Evolutionary conservation across 202 grass and related monocot species (phyloP).

Genomic region (Schoenoplectus triqueter): DNA sequence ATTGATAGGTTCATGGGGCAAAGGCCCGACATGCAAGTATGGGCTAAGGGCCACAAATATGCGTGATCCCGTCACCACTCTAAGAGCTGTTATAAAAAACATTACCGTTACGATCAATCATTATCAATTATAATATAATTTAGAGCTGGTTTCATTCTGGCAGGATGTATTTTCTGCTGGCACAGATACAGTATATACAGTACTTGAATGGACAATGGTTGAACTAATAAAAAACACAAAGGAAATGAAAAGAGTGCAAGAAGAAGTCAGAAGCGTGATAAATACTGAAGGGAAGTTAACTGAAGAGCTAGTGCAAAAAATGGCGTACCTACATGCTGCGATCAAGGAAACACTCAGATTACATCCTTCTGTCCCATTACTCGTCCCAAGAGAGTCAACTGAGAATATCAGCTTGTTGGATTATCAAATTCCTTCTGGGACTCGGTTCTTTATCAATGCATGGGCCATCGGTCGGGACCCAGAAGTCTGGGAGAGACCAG

Average conservation of each 20-base stretch:
- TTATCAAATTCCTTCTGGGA: slow-evolving; percentile 29
- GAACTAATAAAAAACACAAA: slow-evolving; percentile 51
- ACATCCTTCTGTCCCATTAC: slow-evolving; percentile 26
- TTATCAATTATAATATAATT: neutral
- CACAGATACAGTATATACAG: slow-evolving; percentile 39
- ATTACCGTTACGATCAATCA: neutral
- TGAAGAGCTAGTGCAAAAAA: slow-evolving; percentile 35
- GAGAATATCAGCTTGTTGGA: slow-evolving; percentile 36
- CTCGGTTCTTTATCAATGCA: slow-evolving; percentile 43
- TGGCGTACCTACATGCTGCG: slow-evolving; percentile 37
- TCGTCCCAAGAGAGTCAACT: slow-evolving; percentile 48
- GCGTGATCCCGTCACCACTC: too few species aligned
- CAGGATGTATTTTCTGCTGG: slow-evolving; percentile 50
- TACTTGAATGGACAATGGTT: slow-evolving; percentile 47
- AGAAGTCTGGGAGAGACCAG: slow-evolving; percentile 7
- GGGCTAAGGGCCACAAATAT: too few species aligned
- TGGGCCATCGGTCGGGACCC: slow-evolving; percentile 36
- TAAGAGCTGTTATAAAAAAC: too few species aligned
- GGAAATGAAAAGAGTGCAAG: slow-evolving; percentile 45
- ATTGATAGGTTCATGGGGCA: too few species aligned
- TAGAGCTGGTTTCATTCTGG: neutral
- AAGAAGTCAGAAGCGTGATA: slow-evolving; percentile 36
- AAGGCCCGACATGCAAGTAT: too few species aligned
- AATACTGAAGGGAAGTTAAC: neutral
- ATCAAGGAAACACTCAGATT: slow-evolving; percentile 57